phyloP scores from a whole-genome alignment of 2,329 filamentous ascomycete species.

The Cladobotryum mycophilum region DNA sequence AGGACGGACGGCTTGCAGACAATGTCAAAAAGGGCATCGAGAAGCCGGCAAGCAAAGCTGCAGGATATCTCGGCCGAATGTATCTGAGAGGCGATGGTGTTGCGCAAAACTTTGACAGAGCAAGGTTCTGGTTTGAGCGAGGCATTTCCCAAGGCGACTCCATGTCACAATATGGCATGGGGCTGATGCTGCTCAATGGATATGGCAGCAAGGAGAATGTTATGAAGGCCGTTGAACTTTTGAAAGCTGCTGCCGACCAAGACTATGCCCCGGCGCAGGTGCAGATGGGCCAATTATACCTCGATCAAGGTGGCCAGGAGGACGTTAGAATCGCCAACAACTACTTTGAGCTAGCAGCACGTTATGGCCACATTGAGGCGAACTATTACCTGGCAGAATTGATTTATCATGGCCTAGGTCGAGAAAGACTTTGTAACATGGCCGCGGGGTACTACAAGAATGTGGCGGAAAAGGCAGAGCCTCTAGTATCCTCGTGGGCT shows the following conservation, averaged over 20 bases:
- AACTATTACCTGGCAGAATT: conserved; percentile 91
- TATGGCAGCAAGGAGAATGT: conserved; percentile 65
- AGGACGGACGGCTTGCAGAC: conserved; percentile 67
- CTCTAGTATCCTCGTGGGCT: conserved; percentile 67
- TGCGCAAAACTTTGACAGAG: conserved; percentile 69
- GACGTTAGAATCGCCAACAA: conserved; percentile 72
- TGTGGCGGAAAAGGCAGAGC: conserved; percentile 67
- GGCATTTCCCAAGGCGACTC: conserved; percentile 70
- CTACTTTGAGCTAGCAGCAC: conserved; percentile 81
- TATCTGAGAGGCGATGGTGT: conserved; percentile 82
- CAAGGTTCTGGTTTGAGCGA: conserved; percentile 75
- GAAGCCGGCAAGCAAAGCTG: conserved; percentile 73
- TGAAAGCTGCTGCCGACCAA: conserved; percentile 74
- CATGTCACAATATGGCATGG: conserved; percentile 77
- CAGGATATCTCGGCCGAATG: conserved; percentile 84
- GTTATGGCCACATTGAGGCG: conserved; percentile 79
- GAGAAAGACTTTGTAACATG: conserved; percentile 70
- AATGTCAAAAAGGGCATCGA: conserved; percentile 66
- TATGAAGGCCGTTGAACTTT: conserved; percentile 64
- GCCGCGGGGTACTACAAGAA: conserved; percentile 79
- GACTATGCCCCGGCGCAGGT: conserved; percentile 77
- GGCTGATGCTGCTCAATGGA: conserved; percentile 76
- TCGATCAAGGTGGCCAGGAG: conserved; percentile 67
- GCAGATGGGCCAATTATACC: conserved; percentile 72
- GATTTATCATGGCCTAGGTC: conserved; percentile 70